phyloP scores from a whole-genome alignment of 192 early-diverging fungal genomes.

The Gaertneriomyces semiglobifer region DNA sequence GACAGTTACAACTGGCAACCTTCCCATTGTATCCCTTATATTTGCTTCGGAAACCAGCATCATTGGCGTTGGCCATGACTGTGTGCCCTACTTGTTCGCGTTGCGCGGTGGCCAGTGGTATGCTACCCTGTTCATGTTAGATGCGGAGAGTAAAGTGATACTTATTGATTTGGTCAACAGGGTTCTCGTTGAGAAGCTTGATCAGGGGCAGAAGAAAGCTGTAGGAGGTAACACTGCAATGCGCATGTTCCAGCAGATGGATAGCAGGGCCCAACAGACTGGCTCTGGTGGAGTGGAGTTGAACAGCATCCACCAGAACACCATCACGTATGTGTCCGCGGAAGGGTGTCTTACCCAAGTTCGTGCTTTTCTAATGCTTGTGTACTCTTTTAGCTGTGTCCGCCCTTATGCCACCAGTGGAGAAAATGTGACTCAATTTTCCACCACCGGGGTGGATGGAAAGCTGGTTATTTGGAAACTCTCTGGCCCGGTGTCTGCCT shows the following conservation, averaged over 20 bases:
- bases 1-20: slow-evolving; percentile 56
- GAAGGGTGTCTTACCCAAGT: slow-evolving; percentile 5
- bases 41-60: slow-evolving; percentile 76
- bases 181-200: slow-evolving; percentile 65
- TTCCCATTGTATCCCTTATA: slow-evolving; percentile 75
- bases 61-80: slow-evolving; percentile 91
- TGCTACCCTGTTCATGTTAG: background rate
- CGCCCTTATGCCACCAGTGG: slow-evolving; percentile 51
- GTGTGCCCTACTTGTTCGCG: slow-evolving; percentile 76
- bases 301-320: slow-evolving; percentile 91
- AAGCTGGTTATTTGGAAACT: slow-evolving; percentile 73
- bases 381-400: slow-evolving; percentile 37
- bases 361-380: background rate
- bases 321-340: slow-evolving; percentile 68
- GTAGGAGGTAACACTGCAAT: slow-evolving; percentile 64
- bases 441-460: slow-evolving; percentile 79
- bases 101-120: slow-evolving; percentile 63
- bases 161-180: slow-evolving; percentile 20
- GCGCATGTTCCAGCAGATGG: slow-evolving; percentile 89
- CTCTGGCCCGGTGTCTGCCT: background rate
- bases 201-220: slow-evolving; percentile 68
- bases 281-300: slow-evolving; percentile 65
- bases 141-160: no score
- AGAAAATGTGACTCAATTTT: slow-evolving; percentile 63
- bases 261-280: slow-evolving; percentile 66